Base-by-base conservation (phyloP, 345 rosid genomes). In the Pugionium cornutum region DNA sequence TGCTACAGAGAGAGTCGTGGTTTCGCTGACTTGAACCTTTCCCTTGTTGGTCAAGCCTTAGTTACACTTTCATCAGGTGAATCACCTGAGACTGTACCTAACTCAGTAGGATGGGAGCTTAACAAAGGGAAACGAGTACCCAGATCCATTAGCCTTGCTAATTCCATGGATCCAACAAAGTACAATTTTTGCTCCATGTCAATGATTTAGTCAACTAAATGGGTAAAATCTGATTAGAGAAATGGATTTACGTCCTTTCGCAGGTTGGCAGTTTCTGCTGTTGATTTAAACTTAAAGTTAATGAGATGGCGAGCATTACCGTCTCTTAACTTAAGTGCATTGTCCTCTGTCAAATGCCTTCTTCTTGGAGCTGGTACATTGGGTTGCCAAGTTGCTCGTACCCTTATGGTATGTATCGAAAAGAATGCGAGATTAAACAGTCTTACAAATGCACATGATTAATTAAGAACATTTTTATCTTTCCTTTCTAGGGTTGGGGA, bases 271-370 rank as follows among this genome's bases (percentile, higher is more conserved):
- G 58, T 85, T 77, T 82, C 97, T 54, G 96, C 99, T 1, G 90
- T 91, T 53, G 99, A 90, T 81, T 83, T 94, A 78, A 94, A 94
- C 84, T 79, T 94, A 56, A 94, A 90, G 80, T 64, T 94, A 67
- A 94, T 94, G 97, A 85, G 91, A 74, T 90, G 99, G 99, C 86
- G 95, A 53, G 97, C 94, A 8, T 73, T 90, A 77, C 99, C 99
- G 4, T 90, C 99, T 63, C 87, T 90, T 47, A 66, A 94, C 77
- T 71, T 94, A 70, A 82, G 84, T 45, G 67, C 79, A 40, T 75
- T 94, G 43, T 82, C 86, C 65, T 79, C 95, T 68, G 68, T 63
- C 4, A 94, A 88, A 82, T 94, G 99, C 77, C 99, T 94, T 78
- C 97, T 94, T 71, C 81, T 94, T 36, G 97, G 99, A 77, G 97